phyloP scores from a whole-genome alignment of 371 early-diverging fungal species.

The Apophysomyces variabilis region DNA sequence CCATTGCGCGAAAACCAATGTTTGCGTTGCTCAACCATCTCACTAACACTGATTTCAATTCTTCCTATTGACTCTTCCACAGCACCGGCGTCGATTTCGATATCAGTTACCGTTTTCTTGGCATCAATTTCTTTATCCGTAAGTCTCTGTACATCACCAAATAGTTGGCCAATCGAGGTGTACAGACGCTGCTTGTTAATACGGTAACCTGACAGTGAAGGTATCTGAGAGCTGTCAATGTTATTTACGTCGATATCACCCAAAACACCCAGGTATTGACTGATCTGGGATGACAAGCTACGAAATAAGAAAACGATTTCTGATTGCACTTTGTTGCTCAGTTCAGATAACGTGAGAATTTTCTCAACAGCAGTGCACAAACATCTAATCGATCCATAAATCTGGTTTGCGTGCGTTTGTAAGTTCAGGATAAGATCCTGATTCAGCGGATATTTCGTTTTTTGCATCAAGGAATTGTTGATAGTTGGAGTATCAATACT shows the following conservation, averaged over 20 bases:
- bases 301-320: slow-evolving; percentile 42
- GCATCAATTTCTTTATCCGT: slow-evolving; percentile 50
- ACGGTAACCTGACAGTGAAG: slow-evolving; percentile 62
- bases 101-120: slow-evolving; percentile 28
- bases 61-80: slow-evolving; percentile 50
- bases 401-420: slow-evolving; percentile 41
- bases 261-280: slow-evolving; percentile 45
- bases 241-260: slow-evolving; percentile 40
- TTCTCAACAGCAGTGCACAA: slow-evolving; percentile 17
- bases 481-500: slow-evolving; percentile 7
- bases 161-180: slow-evolving; percentile 69
- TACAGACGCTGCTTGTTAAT: slow-evolving; percentile 69
- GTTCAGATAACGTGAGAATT: neutral
- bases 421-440: slow-evolving; percentile 38
- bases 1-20: slow-evolving; percentile 22
- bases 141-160: slow-evolving; percentile 66
- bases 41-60: slow-evolving; percentile 34
- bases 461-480: slow-evolving; percentile 12
- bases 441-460: slow-evolving; percentile 29
- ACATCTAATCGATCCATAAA: slow-evolving; percentile 34
- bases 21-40: slow-evolving; percentile 48
- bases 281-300: slow-evolving; percentile 46
- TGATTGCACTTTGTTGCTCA: neutral
- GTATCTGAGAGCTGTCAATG: slow-evolving; percentile 32
- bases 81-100: slow-evolving; percentile 43